Conservation (phyloP, 192 early-diverging fungal genomes). For the Pecoramyces ruminantium region DNA sequence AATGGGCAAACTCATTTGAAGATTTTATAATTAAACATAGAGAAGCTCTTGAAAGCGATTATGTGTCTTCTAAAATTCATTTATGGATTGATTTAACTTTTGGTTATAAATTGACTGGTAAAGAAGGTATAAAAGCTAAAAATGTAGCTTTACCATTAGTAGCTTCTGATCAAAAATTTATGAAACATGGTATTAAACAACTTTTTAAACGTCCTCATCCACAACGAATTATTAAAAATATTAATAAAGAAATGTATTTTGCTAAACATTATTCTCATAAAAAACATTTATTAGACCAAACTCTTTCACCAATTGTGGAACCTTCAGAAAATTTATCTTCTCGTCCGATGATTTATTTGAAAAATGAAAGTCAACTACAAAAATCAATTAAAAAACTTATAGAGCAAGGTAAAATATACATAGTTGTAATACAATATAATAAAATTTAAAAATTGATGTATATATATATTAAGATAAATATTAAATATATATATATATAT, state of each 20-base stretch:
- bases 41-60: slow-evolving; percentile 38
- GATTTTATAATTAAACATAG: background rate
- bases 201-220: background rate
- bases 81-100: slow-evolving; percentile 93
- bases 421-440: too few relatives aligned
- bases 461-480: too few relatives aligned
- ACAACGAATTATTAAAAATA: background rate
- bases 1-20: background rate
- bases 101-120: slow-evolving; percentile 83
- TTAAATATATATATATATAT: too few relatives aligned
- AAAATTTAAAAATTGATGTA: too few relatives aligned
- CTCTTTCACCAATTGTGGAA: background rate
- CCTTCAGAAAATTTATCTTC: background rate
- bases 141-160: background rate
- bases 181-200: background rate
- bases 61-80: slow-evolving; percentile 74
- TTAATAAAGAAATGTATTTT: background rate
- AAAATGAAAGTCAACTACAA: background rate
- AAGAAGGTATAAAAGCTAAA: slow-evolving; percentile 35
- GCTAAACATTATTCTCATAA: background rate
- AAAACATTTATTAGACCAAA: background rate
- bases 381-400: background rate
- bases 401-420: background rate
- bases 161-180: background rate
- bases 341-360: background rate